Conservation (phyloP, 2,329 filamentous ascomycete species). For the Xylariaceae sp. region DNA sequence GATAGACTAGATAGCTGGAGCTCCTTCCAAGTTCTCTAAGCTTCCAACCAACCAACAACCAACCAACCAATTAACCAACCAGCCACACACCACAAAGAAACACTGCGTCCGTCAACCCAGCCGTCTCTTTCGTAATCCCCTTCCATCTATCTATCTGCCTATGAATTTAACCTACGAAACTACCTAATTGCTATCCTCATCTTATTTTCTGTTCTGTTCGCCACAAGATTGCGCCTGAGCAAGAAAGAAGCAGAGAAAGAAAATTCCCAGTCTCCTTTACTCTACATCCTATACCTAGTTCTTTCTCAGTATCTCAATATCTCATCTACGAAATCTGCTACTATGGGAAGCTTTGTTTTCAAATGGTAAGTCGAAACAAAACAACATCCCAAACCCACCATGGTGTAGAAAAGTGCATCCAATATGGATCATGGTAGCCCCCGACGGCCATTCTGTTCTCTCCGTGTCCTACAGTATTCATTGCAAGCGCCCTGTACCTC, state of each 20-base stretch:
- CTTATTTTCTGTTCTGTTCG: neutral
- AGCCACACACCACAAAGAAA: too few relatives aligned
- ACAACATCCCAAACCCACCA: neutral
- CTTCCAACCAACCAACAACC: conserved; percentile 19
- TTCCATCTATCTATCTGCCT: neutral
- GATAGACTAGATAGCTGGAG: too few relatives aligned
- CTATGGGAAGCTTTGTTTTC: conserved; percentile 73
- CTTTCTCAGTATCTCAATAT: neutral
- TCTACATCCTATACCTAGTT: conserved; percentile 8
- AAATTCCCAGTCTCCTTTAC: neutral
- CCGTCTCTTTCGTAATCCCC: conserved; percentile 15
- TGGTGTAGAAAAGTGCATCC: conserved; percentile 1
- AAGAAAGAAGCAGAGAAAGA: conserved; percentile 6
- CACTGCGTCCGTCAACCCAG: too few relatives aligned
- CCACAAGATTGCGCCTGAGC: conserved; percentile 2
- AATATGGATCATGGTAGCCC: neutral
- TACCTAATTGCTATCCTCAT: conserved; percentile 1
- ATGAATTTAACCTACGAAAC: neutral
- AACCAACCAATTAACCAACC: too few relatives aligned
- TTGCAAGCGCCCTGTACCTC: too few relatives aligned
- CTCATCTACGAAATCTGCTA: conserved; percentile 25
- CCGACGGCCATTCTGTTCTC: conserved; percentile 2
- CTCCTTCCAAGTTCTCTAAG: conserved; percentile 25
- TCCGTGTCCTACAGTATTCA: too few relatives aligned
- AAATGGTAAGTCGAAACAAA: conserved; percentile 67